These are phyloP conservation scores for Naganishia randhawae DNA, from an alignment of 768 basidiomycete genomes.

Conservation along the genomic window DNA sequence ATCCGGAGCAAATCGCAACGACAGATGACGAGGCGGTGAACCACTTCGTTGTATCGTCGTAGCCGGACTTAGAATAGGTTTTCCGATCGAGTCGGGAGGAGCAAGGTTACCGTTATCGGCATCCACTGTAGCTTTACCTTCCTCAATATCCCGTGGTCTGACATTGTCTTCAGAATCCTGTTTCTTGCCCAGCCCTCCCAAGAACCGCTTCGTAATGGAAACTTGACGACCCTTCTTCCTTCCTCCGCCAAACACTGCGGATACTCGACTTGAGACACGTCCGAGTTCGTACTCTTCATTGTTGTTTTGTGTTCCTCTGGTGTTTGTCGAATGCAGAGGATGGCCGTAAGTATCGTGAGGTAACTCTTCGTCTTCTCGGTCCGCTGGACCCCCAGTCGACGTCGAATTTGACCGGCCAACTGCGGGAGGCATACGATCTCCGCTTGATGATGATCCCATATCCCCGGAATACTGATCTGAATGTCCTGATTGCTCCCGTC, in stretches of 20 bases:
- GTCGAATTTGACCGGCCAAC: neutral
- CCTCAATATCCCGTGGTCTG: constrained; percentile 10
- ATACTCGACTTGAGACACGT: constrained; percentile 17
- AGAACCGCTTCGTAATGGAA: constrained; percentile 5
- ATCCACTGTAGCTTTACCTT: neutral
- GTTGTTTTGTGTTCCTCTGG: constrained; percentile 1
- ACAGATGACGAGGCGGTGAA: constrained; percentile 26
- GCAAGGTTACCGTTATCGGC: constrained; percentile 2
- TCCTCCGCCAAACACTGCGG: constrained; percentile 11
- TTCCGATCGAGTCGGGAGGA: neutral
- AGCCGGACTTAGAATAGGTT: constrained; percentile 3
- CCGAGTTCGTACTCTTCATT: constrained; percentile 19
- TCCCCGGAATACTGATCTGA: neutral
- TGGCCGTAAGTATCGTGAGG: constrained; percentile 3
- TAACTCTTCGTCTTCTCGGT: neutral
- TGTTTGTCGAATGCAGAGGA: constrained; percentile 7
- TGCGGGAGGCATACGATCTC: neutral
- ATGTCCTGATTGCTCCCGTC: neutral
- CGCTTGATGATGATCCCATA: neutral
- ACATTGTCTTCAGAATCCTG: constrained; percentile 12
- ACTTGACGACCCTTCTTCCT: constrained; percentile 15
- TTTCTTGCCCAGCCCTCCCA: constrained; percentile 21
- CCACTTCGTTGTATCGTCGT: constrained; percentile 14
- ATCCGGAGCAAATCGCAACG: constrained; percentile 44
- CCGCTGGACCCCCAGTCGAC: neutral